These are phyloP conservation scores for Fomitopsis betulina DNA, from an alignment of 1,284 basidiomycete genomes.

Conservation along the genomic window DNA sequence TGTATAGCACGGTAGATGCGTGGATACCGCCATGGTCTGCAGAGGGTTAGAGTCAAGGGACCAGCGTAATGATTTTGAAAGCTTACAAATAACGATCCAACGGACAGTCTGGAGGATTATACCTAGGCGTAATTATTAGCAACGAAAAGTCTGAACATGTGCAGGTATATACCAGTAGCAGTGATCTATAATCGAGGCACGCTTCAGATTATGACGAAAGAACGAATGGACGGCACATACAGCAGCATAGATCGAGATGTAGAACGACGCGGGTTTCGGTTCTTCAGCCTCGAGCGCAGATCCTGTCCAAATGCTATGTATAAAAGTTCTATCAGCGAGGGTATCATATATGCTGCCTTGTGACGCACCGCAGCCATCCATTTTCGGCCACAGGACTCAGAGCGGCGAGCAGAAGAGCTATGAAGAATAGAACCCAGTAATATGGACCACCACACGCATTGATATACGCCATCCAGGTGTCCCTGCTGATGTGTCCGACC, in stretches of 20 bases:
- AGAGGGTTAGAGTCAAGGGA: background rate
- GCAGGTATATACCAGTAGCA: constrained; percentile 28
- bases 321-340: background rate
- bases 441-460: constrained; percentile 57
- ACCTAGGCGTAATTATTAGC: constrained; percentile 30
- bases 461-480: constrained; percentile 83
- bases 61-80: background rate
- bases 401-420: constrained; percentile 59
- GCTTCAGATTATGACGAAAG: background rate
- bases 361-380: constrained; percentile 69
- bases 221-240: constrained; percentile 30
- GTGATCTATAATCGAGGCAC: constrained; percentile 31
- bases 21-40: constrained; percentile 65
- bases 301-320: constrained; percentile 61
- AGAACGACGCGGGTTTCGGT: constrained; percentile 58
- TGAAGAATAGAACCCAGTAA: constrained; percentile 73
- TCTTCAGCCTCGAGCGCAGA: constrained; percentile 32
- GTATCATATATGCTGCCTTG: background rate
- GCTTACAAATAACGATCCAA: constrained; percentile 64
- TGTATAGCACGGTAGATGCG: constrained; percentile 68
- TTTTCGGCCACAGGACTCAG: constrained; percentile 78
- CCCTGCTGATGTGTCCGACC: constrained; percentile 72
- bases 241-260: constrained; percentile 73
- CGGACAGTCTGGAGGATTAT: constrained; percentile 62
- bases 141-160: no score